Evolutionary conservation across 495 filamentous ascomycete genomes (phyloP).

Genomic region (Xylaria flabelliformis): DNA sequence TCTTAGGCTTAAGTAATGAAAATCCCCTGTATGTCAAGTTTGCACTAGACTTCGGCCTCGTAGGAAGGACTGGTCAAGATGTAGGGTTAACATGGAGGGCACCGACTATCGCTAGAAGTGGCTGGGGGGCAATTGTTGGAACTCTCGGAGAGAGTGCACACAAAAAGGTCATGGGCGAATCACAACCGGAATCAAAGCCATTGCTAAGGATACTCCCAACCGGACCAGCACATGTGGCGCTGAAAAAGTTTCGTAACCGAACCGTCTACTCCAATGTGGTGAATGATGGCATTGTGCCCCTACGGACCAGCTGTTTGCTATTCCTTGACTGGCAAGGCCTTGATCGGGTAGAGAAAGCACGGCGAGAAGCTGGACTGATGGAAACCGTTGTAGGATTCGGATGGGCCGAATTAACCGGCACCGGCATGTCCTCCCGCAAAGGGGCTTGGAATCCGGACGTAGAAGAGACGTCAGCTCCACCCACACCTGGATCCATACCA

Average conservation of each 20-base stretch:
- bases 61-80: slow-evolving; percentile 93
- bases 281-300: slow-evolving; percentile 95
- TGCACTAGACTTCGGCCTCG: slow-evolving; percentile 92
- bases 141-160: slow-evolving; percentile 72
- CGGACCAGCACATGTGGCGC: slow-evolving; percentile 86
- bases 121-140: slow-evolving; percentile 86
- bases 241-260: slow-evolving; percentile 86
- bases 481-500: slow-evolving; percentile 29
- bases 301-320: slow-evolving; percentile 93
- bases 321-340: slow-evolving; percentile 97
- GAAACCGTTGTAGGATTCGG: slow-evolving; percentile 93
- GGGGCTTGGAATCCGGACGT: slow-evolving; percentile 44
- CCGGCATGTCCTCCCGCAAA: slow-evolving; percentile 56
- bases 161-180: slow-evolving; percentile 66
- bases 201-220: slow-evolving; percentile 89
- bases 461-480: slow-evolving; percentile 33
- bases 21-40: slow-evolving; percentile 98
- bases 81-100: slow-evolving; percentile 92
- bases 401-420: slow-evolving; percentile 91
- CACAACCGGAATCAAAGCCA: slow-evolving; percentile 83
- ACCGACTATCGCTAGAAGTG: slow-evolving; percentile 79
- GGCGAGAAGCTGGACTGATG: slow-evolving; percentile 88
- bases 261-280: slow-evolving; percentile 98
- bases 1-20: slow-evolving; percentile 93
- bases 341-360: slow-evolving; percentile 90